Conservation (phyloP, 2,329 filamentous ascomycete genomes). For the Trichoderma koningii region DNA sequence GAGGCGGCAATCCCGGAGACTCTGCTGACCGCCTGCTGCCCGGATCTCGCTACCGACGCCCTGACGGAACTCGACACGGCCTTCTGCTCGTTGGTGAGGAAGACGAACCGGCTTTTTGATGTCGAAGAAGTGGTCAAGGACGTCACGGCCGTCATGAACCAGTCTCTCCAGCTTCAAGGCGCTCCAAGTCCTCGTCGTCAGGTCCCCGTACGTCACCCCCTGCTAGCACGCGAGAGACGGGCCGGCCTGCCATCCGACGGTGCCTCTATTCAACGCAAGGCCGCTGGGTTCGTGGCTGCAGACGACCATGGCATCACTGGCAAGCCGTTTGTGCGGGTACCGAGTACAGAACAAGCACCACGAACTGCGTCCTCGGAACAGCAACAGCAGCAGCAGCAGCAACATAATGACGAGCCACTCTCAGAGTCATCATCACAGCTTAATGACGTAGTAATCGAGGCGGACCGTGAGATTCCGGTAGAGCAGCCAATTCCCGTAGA, state of each 20-base stretch:
- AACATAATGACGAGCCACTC: not conserved
- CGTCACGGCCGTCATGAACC: constrained; percentile 44
- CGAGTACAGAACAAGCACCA: constrained; percentile 38
- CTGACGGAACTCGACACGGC: constrained; percentile 49
- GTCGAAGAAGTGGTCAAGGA: constrained; percentile 50
- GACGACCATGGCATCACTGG: constrained; percentile 57
- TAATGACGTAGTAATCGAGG: not conserved
- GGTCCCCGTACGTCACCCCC: constrained; percentile 16
- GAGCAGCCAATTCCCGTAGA: constrained; percentile 25
- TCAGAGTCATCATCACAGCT: not conserved
- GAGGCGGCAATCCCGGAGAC: constrained; percentile 34
- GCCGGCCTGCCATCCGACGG: not conserved
- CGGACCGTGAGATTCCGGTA: constrained; percentile 22
- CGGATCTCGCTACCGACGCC: constrained; percentile 50
- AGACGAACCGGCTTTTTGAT: constrained; percentile 43
- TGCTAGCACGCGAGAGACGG: constrained; percentile 10
- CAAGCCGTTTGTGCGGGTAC: constrained; percentile 55
- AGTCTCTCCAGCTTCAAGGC: constrained; percentile 22
- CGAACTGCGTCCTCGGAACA: constrained; percentile 13
- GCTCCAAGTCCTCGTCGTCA: constrained; percentile 12
- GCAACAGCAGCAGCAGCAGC: no score
- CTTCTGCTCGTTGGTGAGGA: constrained; percentile 54
- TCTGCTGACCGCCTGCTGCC: constrained; percentile 47
- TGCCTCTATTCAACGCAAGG: constrained; percentile 27
- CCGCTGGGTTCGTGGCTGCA: constrained; percentile 31